A percentile compares a stretch with the other conserved stretches of the same genome.
Evolutionary conservation across 2,329 filamentous ascomycete species (phyloP).

Genomic region (Penicillium sp.): DNA sequence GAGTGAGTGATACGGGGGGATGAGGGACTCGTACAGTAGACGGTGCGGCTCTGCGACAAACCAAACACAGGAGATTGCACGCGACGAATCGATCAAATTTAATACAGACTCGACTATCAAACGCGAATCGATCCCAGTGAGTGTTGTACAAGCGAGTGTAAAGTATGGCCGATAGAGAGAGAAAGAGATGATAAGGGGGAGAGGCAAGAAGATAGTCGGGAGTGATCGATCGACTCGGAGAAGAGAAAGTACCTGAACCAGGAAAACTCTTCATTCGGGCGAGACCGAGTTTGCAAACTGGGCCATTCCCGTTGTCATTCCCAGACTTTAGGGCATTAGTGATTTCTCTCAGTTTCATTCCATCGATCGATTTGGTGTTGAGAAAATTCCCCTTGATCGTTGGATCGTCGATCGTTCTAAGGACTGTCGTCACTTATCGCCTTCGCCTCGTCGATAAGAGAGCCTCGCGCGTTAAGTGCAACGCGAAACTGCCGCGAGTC

Average conservation of each 20-base stretch:
- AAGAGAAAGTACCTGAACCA: constrained; percentile 27
- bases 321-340: constrained; percentile 1
- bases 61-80: no score
- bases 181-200: neutral
- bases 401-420: no score
- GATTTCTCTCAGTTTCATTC: constrained; percentile 4
- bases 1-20: neutral
- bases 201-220: constrained; percentile 10
- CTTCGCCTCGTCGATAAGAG: constrained; percentile 20
- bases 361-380: neutral
- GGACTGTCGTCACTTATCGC: constrained; percentile 16
- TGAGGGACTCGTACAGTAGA: no score
- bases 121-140: no score
- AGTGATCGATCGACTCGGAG: constrained; percentile 16
- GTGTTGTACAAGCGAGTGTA: neutral
- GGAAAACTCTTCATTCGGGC: constrained; percentile 24
- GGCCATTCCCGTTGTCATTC: no score
- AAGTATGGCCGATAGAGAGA: neutral
- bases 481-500: constrained; percentile 45
- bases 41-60: no score
- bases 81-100: no score
- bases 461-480: constrained; percentile 47
- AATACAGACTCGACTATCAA: no score
- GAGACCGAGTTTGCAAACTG: neutral
- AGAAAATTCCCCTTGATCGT: neutral